Conservation (phyloP, 2,329 filamentous ascomycete species). For the Coleophoma crateriformis region DNA sequence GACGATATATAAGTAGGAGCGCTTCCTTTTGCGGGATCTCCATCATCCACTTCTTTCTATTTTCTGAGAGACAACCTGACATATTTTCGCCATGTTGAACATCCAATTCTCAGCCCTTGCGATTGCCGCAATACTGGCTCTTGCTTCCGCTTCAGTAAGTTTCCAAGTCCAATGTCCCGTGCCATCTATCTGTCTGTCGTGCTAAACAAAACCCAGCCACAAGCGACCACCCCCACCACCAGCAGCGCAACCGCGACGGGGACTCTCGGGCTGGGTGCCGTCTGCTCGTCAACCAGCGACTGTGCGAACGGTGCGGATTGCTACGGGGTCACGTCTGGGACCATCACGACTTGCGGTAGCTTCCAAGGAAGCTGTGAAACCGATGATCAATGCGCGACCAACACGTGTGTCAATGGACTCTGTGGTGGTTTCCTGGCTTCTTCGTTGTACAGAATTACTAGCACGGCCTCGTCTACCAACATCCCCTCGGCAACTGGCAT, state of each 20-base stretch:
- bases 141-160: too few species aligned
- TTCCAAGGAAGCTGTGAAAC: conserved; percentile 6
- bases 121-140: too few species aligned
- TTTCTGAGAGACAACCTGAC: too few species aligned
- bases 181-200: too few species aligned
- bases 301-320: conserved; percentile 10
- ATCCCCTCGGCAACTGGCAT: not conserved
- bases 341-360: conserved; percentile 8
- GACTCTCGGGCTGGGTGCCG: conserved; percentile 2
- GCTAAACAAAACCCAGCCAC: too few species aligned
- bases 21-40: too few species aligned
- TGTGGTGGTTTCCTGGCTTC: conserved; percentile 7
- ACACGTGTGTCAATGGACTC: conserved; percentile 8
- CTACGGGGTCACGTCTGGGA: conserved; percentile 5
- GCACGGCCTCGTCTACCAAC: not conserved
- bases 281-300: conserved; percentile 4
- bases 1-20: too few species aligned
- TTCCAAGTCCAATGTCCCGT: too few species aligned
- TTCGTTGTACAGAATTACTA: not conserved
- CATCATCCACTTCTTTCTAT: too few species aligned
- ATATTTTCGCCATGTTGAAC: too few species aligned
- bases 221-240: not conserved
- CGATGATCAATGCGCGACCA: conserved; percentile 11
- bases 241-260: conserved; percentile 1
- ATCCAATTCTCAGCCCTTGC: too few species aligned